Evolutionary conservation across 345 rosid species (phyloP), one percentile per base, ranked within the genome.

Genomic region (Populus alba): DNA sequence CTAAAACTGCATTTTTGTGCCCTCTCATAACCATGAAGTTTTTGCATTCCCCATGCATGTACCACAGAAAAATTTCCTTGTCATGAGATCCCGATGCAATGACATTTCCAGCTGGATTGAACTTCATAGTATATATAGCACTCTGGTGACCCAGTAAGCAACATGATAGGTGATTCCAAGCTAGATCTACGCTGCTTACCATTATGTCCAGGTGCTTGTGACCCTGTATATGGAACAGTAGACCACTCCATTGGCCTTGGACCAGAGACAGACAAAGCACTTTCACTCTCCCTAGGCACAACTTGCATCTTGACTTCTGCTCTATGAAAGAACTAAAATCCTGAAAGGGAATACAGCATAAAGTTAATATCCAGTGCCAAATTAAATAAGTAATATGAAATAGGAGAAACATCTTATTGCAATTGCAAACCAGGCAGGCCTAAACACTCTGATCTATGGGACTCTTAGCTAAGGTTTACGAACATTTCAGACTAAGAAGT

Each of bases 51-150:
- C 97, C 98, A 39, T 91, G 93, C 71, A 92, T 91, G 57, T 88
- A 72, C 99, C 99, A 94, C 8, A 96, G 90, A 78, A 94, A 94
- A 57, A 96, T 96, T 77, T 96, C 99, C 71, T 86, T 89, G 82
- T 96, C 99, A 8, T 96, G 99, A 3, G 99, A 96, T 51, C 99
- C 99, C 49, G 98, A 96, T 25, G 99, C 98, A 67, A 96, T 80
- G 22, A 96, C 82, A 31, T 86, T 89, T 37, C 98, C 99, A 22
- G 95, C 78, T 49, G 98, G 97, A 73, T 96, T 96, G 81, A 96
- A 90, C 85, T 96, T 96, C 93, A 96, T 79, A 51, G 99, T 94
- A 69, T 94, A 96, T 27, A 94, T 66, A 51, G 97, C 91, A 59
- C 99, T 94, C 39, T 87, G 94, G 82, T 96, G 99, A 65, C 99